Evolutionary conservation across 768 basidiomycete species (phyloP).

Genomic region (Megacollybia marginata): DNA sequence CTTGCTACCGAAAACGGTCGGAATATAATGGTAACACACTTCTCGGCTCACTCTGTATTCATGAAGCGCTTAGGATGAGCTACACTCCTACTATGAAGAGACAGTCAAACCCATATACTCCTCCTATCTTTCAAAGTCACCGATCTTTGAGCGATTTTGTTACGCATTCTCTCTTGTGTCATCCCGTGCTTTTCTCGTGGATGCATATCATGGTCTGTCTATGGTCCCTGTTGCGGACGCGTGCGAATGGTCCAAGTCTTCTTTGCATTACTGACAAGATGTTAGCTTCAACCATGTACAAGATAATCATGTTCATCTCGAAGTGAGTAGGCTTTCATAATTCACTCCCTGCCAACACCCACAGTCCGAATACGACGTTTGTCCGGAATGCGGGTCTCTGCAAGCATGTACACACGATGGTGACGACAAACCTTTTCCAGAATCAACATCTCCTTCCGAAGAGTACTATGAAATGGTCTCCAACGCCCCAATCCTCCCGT

Average conservation of each 20-base stretch:
- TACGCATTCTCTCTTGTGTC: conserved; percentile 60
- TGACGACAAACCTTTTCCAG: conserved; percentile 9
- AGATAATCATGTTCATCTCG: conserved; percentile 64
- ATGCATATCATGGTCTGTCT: conserved; percentile 69
- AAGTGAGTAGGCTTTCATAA: conserved; percentile 35
- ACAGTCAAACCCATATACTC: conserved; percentile 8
- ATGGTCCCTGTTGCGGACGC: conserved; percentile 84
- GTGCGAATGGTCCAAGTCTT: conserved; percentile 30
- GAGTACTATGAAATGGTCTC: conserved; percentile 62
- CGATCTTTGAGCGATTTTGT: conserved; percentile 35
- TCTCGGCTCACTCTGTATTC: background rate
- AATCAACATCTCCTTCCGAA: conserved; percentile 14
- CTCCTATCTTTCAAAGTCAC: conserved; percentile 5
- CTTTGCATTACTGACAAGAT: conserved; percentile 1
- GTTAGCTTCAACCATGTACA: conserved; percentile 68
- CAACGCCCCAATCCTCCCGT: conserved; percentile 37
- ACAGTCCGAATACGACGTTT: conserved; percentile 70
- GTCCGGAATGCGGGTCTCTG: conserved; percentile 61
- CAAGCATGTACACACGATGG: conserved; percentile 61
- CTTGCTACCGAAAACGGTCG: background rate
- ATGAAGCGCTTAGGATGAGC: conserved; percentile 16
- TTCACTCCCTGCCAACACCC: conserved; percentile 8
- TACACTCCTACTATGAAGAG: conserved; percentile 21
- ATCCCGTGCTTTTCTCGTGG: conserved; percentile 77
- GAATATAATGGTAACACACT: background rate